phyloP scores from a whole-genome alignment of 2,329 filamentous ascomycete genomes.

The Penicillium sp. region DNA sequence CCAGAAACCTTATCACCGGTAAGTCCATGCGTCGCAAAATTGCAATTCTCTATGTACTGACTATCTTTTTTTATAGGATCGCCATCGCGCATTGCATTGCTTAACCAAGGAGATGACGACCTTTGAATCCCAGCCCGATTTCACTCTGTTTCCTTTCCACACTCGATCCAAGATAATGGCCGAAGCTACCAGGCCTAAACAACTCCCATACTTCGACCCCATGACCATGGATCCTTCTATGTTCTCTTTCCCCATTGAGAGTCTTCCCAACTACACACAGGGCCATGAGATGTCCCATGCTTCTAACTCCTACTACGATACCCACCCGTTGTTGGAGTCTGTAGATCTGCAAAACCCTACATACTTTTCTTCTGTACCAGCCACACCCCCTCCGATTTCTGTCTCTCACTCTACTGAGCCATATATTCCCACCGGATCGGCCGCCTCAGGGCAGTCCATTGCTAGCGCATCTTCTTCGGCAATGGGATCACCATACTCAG shows the following conservation, averaged over 20 bases:
- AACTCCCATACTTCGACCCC: constrained; percentile 29
- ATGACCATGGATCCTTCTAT: constrained; percentile 36
- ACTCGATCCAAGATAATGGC: constrained; percentile 31
- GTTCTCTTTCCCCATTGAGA: constrained; percentile 31
- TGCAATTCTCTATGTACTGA: constrained; percentile 2
- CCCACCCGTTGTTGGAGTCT: constrained; percentile 28
- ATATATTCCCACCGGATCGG: constrained; percentile 60
- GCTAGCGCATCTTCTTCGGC: constrained; percentile 61
- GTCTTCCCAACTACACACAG: constrained; percentile 23
- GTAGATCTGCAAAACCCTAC: constrained; percentile 27
- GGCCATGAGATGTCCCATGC: constrained; percentile 20
- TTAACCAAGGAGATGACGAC: constrained; percentile 9
- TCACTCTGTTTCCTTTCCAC: constrained; percentile 12
- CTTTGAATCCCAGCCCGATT: constrained; percentile 12
- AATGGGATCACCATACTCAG: constrained; percentile 65
- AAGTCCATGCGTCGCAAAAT: constrained; percentile 2
- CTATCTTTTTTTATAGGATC: background rate
- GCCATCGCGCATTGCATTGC: background rate
- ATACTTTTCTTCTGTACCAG: constrained; percentile 30
- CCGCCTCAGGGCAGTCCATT: constrained; percentile 58
- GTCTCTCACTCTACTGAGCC: constrained; percentile 32
- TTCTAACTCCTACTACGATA: constrained; percentile 31
- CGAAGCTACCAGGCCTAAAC: constrained; percentile 31
- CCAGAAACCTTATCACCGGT: constrained; percentile 23
- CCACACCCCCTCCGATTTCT: constrained; percentile 35